These are phyloP conservation scores for Penicillium mononematosum DNA, from an alignment of 495 filamentous ascomycete genomes.

Conservation along the genomic window DNA sequence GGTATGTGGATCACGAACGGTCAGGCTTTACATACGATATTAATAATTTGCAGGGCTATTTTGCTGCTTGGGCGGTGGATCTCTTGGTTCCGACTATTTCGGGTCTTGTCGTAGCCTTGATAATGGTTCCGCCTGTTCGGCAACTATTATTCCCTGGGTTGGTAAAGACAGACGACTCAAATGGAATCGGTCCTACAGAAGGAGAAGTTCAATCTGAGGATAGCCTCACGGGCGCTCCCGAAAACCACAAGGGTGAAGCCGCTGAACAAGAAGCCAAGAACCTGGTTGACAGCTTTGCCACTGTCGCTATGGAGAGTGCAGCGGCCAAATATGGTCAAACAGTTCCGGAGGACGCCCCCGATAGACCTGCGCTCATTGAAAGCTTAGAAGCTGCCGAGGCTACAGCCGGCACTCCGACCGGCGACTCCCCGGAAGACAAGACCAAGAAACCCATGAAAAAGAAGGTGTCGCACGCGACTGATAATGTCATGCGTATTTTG, in stretches of 20 bases:
- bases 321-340: slow-evolving; percentile 67
- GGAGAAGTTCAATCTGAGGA: slow-evolving; percentile 74
- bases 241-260: slow-evolving; percentile 82
- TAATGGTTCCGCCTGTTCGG: slow-evolving; percentile 65
- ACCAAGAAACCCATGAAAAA: slow-evolving; percentile 81
- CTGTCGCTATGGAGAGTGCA: slow-evolving; percentile 71
- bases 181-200: slow-evolving; percentile 64
- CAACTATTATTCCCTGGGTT: slow-evolving; percentile 70
- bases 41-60: slow-evolving; percentile 56
- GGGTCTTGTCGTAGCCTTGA: slow-evolving; percentile 58
- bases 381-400: slow-evolving; percentile 54
- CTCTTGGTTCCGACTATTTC: slow-evolving; percentile 64
- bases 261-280: slow-evolving; percentile 84
- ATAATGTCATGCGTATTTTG: slow-evolving; percentile 73
- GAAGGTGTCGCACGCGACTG: slow-evolving; percentile 71
- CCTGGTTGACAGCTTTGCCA: slow-evolving; percentile 73
- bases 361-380: slow-evolving; percentile 56
- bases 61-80: slow-evolving; percentile 71
- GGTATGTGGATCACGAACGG: slow-evolving; percentile 35
- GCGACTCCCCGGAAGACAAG: slow-evolving; percentile 65
- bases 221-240: slow-evolving; percentile 76
- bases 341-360: slow-evolving; percentile 42
- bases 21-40: neutral
- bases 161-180: slow-evolving; percentile 55
- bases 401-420: slow-evolving; percentile 59